Conservation (phyloP, 208 protist genomes). For the Trypanosoma lewisi region DNA sequence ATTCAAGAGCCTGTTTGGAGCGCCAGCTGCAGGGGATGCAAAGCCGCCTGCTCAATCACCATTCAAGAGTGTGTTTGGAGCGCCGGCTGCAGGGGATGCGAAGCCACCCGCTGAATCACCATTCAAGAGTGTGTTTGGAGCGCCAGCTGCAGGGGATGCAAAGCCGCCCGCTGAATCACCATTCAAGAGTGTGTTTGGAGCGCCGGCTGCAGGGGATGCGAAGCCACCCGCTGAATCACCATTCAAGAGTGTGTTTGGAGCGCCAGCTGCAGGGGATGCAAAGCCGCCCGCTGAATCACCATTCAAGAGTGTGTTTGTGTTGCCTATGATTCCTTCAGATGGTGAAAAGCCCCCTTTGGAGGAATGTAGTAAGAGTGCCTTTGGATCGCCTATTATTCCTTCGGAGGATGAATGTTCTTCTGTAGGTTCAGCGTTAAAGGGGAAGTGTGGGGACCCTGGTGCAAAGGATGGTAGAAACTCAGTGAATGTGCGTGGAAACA, state of each 20-base stretch:
- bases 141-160: neutral
- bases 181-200: neutral
- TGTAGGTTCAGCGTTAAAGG: no score
- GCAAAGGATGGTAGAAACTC: no score
- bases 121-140: neutral
- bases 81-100: neutral
- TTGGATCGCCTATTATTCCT: neutral
- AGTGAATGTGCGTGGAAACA: no score
- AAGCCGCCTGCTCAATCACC: neutral
- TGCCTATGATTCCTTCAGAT: neutral
- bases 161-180: neutral
- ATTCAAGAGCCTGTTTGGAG: neutral
- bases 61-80: neutral
- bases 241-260: neutral
- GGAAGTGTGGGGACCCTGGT: no score
- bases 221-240: neutral
- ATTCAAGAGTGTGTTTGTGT: neutral
- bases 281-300: neutral
- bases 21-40: neutral
- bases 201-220: neutral
- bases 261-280: neutral
- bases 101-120: neutral
- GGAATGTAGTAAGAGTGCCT: neutral
- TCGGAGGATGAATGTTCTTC: neutral
- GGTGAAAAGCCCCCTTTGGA: neutral